A percentile compares a stretch with the other conserved stretches of the same genome.
These are phyloP conservation scores for Obelidium mucronatum DNA, from an alignment of 192 early-diverging fungal genomes.

Conservation along the genomic window DNA sequence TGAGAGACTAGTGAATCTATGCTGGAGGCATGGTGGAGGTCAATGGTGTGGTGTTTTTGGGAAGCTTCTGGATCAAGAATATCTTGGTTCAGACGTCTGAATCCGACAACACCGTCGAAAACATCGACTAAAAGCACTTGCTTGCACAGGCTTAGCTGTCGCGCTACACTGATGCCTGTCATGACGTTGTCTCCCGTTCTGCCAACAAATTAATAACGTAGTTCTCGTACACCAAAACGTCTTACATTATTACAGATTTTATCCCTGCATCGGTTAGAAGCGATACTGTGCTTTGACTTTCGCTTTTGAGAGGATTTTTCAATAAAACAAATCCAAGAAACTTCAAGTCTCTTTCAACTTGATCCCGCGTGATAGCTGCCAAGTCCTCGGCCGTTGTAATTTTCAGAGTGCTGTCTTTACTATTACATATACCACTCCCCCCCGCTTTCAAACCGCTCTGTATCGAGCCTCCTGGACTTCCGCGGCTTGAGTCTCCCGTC, in stretches of 20 bases:
- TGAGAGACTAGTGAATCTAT: conserved; percentile 9
- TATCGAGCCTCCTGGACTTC: not conserved
- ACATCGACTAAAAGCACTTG: conserved; percentile 72
- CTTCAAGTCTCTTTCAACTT: conserved; percentile 65
- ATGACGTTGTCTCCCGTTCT: conserved; percentile 82
- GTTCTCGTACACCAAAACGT: not conserved
- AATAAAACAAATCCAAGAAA: conserved; percentile 78
- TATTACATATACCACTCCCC: not conserved
- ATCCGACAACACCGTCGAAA: conserved; percentile 38
- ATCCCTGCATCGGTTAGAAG: conserved; percentile 70
- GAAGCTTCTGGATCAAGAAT: conserved; percentile 12
- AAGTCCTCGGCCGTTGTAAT: conserved; percentile 40
- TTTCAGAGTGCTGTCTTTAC: not conserved
- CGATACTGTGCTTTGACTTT: conserved; percentile 68
- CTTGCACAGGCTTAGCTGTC: conserved; percentile 63
- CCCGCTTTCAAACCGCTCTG: not conserved
- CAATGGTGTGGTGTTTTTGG: not conserved
- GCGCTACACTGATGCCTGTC: conserved; percentile 77
- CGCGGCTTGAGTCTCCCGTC: not conserved
- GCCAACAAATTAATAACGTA: not conserved
- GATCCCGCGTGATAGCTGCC: conserved; percentile 58
- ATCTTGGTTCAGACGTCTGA: conserved; percentile 26
- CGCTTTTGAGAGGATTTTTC: conserved; percentile 76
- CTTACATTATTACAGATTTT: conserved; percentile 75
- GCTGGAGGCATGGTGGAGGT: conserved; percentile 2